Evolutionary conservation across 768 basidiomycete genomes (phyloP).

Genomic region (Rhizopogon salebrosus): DNA sequence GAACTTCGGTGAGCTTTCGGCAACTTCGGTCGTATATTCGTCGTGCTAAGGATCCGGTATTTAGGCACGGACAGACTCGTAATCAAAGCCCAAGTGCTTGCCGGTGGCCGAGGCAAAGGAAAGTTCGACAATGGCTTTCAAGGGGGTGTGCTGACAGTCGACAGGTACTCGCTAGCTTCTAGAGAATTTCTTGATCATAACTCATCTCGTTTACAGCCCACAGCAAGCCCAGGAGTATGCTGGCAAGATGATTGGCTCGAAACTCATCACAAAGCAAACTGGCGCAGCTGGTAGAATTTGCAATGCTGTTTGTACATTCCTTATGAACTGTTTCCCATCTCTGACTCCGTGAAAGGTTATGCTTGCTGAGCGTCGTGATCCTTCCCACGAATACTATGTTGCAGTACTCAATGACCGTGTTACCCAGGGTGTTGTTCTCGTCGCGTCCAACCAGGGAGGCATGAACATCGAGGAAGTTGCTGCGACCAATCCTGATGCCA

Average conservation of each 20-base stretch:
- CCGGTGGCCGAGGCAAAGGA: conserved; percentile 97
- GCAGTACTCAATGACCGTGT: conserved; percentile 95
- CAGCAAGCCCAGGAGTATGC: conserved; percentile 86
- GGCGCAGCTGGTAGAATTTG: conserved; percentile 88
- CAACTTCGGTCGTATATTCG: not conserved
- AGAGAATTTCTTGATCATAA: conserved; percentile 2
- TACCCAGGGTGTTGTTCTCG: conserved; percentile 84
- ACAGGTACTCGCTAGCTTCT: conserved; percentile 51
- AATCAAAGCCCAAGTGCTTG: conserved; percentile 98
- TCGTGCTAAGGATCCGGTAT: not conserved
- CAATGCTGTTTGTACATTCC: conserved; percentile 69
- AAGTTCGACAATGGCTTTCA: conserved; percentile 94
- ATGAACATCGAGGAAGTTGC: conserved; percentile 99
- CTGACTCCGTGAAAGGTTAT: conserved; percentile 65
- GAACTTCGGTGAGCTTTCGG: conserved; percentile 63
- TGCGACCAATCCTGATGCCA: conserved; percentile 88
- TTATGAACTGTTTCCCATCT: not conserved
- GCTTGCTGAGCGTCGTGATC: conserved; percentile 92
- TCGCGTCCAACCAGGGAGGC: conserved; percentile 91
- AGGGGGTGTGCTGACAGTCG: conserved; percentile 94
- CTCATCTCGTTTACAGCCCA: conserved; percentile 44
- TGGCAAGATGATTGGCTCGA: conserved; percentile 87
- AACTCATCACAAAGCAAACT: conserved; percentile 98
- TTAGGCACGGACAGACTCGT: conserved; percentile 76
- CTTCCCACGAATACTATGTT: conserved; percentile 96